Evolutionary conservation across 2,329 filamentous ascomycete species (phyloP).

Genomic region (Aspergillus unguis): DNA sequence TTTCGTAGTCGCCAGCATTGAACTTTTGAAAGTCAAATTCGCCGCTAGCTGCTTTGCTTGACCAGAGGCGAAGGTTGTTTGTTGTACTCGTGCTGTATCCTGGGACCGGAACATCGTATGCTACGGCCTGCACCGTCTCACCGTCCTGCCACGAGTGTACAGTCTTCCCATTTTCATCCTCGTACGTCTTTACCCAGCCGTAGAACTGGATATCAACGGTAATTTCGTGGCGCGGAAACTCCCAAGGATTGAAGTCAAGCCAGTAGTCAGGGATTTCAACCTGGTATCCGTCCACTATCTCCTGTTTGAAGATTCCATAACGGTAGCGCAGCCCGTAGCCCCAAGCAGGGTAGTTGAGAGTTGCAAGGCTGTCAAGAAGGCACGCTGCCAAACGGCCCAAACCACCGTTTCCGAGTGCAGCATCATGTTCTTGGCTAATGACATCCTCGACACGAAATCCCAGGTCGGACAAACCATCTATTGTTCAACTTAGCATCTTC

Average conservation of each 20-base stretch:
- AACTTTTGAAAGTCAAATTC: conserved; percentile 99
- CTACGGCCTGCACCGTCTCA: conserved; percentile 85
- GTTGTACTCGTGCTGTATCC: conserved; percentile 86
- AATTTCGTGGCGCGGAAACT: conserved; percentile 93
- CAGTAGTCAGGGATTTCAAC: conserved; percentile 98
- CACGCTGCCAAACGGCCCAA: conserved; percentile 92
- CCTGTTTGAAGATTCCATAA: conserved; percentile 99
- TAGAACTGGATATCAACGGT: conserved; percentile 98
- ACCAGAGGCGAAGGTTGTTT: conserved; percentile 97
- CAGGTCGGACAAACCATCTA: conserved; percentile 80
- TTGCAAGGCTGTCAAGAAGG: conserved; percentile 93
- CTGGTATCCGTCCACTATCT: conserved; percentile 96
- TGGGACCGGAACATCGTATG: conserved; percentile 89
- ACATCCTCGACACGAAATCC: conserved; percentile 97
- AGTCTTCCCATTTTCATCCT: conserved; percentile 72
- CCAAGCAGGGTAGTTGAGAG: conserved; percentile 94
- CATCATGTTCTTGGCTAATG: conserved; percentile 91
- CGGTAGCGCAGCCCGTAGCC: conserved; percentile 93
- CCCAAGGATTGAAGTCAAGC: conserved; percentile 99
- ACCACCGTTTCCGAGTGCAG: conserved; percentile 92
- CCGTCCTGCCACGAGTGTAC: conserved; percentile 82
- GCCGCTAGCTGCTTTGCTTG: conserved; percentile 91
- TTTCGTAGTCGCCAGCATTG: conserved; percentile 97
- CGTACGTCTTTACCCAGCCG: conserved; percentile 71
- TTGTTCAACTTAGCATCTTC: conserved; percentile 16